A percentile compares a stretch with the other conserved stretches of the same genome.
Evolutionary conservation across 179 eudicot genomes (phyloP).

Genomic region (Dionaea muscipula): DNA sequence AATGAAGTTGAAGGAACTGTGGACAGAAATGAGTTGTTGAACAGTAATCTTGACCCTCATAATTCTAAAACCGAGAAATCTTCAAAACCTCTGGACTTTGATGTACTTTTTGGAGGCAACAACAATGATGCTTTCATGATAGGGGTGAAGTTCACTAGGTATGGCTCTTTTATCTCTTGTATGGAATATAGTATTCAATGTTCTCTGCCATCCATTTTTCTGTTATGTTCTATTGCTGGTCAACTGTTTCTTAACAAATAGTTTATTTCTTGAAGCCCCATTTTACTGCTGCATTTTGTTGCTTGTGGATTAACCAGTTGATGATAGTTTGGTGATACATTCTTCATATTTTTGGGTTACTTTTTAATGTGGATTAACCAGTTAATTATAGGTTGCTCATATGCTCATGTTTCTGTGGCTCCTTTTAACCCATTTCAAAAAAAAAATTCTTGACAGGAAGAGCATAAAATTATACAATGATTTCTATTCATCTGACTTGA

Average conservation of each 20-base stretch:
- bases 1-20: constrained; percentile 26
- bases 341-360: too few species aligned
- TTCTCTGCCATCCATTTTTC: too few species aligned
- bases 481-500: constrained; percentile 80
- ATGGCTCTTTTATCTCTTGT: constrained; percentile 10
- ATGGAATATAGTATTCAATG: background rate
- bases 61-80: constrained; percentile 27
- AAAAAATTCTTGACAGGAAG: constrained; percentile 38
- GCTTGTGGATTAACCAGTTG: too few species aligned
- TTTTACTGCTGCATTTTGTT: too few species aligned
- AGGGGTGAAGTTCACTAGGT: constrained; percentile 83
- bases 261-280: background rate
- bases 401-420: background rate
- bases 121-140: constrained; percentile 76
- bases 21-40: constrained; percentile 14
- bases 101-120: constrained; percentile 70
- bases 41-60: constrained; percentile 15
- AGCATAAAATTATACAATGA: constrained; percentile 66
- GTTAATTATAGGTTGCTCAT: too few species aligned
- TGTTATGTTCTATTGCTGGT: too few species aligned
- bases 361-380: too few species aligned
- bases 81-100: constrained; percentile 66
- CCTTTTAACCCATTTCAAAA: background rate
- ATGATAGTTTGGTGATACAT: too few species aligned
- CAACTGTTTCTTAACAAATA: background rate